Conservation (phyloP, 1,284 basidiomycete genomes). For the Cystobasidium pallidum region DNA sequence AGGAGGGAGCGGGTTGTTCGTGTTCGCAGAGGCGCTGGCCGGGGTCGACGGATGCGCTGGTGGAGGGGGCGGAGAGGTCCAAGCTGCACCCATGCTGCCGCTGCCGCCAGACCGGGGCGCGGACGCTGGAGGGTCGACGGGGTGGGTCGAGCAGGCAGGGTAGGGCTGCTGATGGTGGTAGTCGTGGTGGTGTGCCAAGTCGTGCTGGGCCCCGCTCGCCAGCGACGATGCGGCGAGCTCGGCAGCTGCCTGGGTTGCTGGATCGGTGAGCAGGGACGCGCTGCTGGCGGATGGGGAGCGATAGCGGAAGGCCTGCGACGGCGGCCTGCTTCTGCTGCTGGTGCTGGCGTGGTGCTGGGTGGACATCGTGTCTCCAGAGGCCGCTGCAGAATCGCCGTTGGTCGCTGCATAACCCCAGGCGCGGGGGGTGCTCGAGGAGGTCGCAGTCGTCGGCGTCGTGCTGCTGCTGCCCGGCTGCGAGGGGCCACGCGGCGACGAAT, state of each 20-base stretch:
- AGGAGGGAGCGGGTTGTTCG: conserved; percentile 7
- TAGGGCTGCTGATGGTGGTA: not conserved
- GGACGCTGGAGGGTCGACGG: not conserved
- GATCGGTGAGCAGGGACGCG: conserved; percentile 31
- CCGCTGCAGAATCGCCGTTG: not conserved
- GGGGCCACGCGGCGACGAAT: not conserved
- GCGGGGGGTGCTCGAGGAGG: not conserved
- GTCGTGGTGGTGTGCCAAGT: not conserved
- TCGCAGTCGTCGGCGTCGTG: not conserved
- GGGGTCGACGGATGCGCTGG: conserved; percentile 5
- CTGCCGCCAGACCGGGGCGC: not conserved
- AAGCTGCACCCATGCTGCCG: not conserved
- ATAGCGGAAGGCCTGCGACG: conserved; percentile 11
- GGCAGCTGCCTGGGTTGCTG: conserved; percentile 37
- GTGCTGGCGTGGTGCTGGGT: not conserved
- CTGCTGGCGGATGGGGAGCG: not conserved
- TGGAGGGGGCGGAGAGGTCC: conserved; percentile 23
- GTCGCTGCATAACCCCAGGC: no score
- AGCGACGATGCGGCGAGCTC: conserved; percentile 32
- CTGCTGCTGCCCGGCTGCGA: not conserved
- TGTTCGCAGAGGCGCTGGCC: not conserved
- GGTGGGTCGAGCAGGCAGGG: not conserved
- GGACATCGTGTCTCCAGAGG: not conserved
- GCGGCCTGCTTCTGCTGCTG: conserved; percentile 5
- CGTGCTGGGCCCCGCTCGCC: not conserved